Evolutionary conservation across 2,329 filamentous ascomycete species (phyloP).

Genomic region (Aureobasidium zeae): DNA sequence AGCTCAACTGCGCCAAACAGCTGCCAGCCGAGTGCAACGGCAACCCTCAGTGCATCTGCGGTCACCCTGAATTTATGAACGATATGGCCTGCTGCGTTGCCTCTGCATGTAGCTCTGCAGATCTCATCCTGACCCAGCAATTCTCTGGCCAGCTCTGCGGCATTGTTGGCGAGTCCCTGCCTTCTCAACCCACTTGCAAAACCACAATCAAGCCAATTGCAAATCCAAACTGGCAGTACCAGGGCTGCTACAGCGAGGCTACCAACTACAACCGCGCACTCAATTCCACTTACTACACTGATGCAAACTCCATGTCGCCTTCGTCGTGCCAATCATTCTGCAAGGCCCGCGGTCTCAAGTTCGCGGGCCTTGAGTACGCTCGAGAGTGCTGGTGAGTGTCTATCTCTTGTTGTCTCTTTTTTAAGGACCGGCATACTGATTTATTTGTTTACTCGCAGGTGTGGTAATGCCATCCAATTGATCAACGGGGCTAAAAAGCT

Average conservation of each 20-base stretch:
- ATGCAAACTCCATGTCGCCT: constrained; percentile 1
- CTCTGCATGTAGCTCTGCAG: not conserved
- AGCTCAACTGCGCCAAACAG: constrained; percentile 6
- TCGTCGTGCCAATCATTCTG: constrained; percentile 2
- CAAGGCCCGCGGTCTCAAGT: constrained; percentile 5
- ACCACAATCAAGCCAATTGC: constrained; percentile 1
- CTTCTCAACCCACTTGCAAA: not conserved
- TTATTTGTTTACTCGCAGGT: not conserved
- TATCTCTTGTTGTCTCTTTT: too few relatives aligned
- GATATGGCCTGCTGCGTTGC: constrained; percentile 11
- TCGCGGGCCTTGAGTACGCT: not conserved
- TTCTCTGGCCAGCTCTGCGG: constrained; percentile 8
- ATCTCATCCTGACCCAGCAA: constrained; percentile 3
- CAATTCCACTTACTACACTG: constrained; percentile 7
- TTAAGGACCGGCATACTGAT: not conserved
- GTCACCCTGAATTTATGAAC: constrained; percentile 6
- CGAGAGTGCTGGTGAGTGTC: constrained; percentile 7
- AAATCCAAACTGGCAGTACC: not conserved
- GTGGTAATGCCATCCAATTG: constrained; percentile 2
- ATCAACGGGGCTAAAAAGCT: constrained; percentile 8
- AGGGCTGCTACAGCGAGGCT: constrained; percentile 8
- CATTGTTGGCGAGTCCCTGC: constrained; percentile 6
- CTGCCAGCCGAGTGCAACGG: constrained; percentile 6
- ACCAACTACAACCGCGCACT: constrained; percentile 12
- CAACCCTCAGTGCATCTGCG: constrained; percentile 5